Evolutionary conservation across 2,329 filamentous ascomycete species (phyloP), one percentile per base, ranked within the genome.

Genomic region (Camptophora hylomeconis): DNA sequence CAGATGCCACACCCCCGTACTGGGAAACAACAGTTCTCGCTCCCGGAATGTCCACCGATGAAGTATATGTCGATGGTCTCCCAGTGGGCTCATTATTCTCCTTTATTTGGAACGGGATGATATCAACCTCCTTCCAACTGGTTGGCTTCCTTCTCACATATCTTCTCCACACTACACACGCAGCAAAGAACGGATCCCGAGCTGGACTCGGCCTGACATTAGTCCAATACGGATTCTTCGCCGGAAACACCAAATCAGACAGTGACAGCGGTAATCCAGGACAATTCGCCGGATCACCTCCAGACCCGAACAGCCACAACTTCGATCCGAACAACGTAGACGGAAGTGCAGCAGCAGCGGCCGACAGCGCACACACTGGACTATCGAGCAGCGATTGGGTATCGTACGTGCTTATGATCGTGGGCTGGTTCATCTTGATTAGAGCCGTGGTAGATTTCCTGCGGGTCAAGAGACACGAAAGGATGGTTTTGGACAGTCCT

Each of bases 21-120:
- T 98, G 89, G 89, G 89, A 98, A 62, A 98, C 89, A 5, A 95
- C 89, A 0, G 94, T 98, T 41, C 70, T 98, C 28, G 87, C 86
- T 0, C 89, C 89, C 1, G 89, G 87, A 31, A 73, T 89, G 41
- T 80, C 80, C n/a, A 73, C 76, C 20, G 86, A 95, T 50, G 89
- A 98, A 54, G 87, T 98, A 26, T 98, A 89, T 49, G 80, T 98
- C 33, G 89, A 98, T 51, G 89, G 89, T 45, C 77, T 98, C 49
- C 84, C 92, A 3, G 89, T 80, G 63, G 74, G 60, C 69, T 84
- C 86, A 45, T 70, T 87, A 69, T 87, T 87, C 58, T 80, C 65
- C 61, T 81, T 81, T 44, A 75, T 61, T 33, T 80, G 64, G 60
- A 87, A 53, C 18, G 81, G 80, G 60, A 86, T 95, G 72, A 95